A percentile compares a stretch with the other conserved stretches of the same genome.
Evolutionary conservation across 1,139 yeast genomes (phyloP).

Genomic region (Candida tetrigidarum): DNA sequence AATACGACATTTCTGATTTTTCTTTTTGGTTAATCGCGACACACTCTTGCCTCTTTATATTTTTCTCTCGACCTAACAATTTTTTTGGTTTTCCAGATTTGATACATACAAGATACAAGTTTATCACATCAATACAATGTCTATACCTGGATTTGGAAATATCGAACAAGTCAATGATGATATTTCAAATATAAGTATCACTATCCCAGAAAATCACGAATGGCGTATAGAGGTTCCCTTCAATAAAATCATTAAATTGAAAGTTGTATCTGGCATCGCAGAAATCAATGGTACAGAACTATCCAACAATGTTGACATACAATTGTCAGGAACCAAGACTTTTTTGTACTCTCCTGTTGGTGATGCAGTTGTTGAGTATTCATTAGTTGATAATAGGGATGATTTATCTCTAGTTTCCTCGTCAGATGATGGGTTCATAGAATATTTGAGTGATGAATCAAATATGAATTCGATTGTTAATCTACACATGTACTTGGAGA

Average conservation of each 20-base stretch:
- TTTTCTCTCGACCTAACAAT: too few species aligned
- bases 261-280: constrained; percentile 69
- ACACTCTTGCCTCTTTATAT: too few species aligned
- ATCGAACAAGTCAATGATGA: constrained; percentile 6
- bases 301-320: constrained; percentile 69
- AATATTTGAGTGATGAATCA: constrained; percentile 73
- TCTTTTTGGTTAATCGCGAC: too few species aligned
- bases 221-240: constrained; percentile 85
- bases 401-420: constrained; percentile 26
- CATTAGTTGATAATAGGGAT: constrained; percentile 52
- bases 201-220: constrained; percentile 58
- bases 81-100: neutral
- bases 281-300: constrained; percentile 95
- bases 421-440: constrained; percentile 45
- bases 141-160: constrained; percentile 30
- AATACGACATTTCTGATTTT: constrained; percentile 2
- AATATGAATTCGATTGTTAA: constrained; percentile 66
- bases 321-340: constrained; percentile 59
- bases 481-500: constrained; percentile 78
- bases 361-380: constrained; percentile 50
- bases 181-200: constrained; percentile 16
- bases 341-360: constrained; percentile 63
- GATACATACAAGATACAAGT: neutral
- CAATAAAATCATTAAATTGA: constrained; percentile 58
- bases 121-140: constrained; percentile 13